phyloP scores from a whole-genome alignment of 495 filamentous ascomycete species.

The Glarea lozoyensis region DNA sequence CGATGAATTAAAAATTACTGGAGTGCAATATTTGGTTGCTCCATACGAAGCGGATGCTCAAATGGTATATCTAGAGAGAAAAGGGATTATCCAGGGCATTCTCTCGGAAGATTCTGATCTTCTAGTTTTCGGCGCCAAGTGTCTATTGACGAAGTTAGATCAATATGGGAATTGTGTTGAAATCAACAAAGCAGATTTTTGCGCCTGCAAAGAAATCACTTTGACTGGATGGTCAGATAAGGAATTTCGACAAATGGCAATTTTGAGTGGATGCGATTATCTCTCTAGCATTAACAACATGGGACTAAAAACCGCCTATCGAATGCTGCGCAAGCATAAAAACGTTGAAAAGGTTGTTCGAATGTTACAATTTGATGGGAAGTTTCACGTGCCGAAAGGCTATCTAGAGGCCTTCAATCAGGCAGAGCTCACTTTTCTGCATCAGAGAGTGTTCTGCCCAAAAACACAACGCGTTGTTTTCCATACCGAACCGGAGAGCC shows the following conservation, averaged over 20 bases:
- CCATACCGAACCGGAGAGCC: slow-evolving; percentile 51
- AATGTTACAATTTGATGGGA: slow-evolving; percentile 78
- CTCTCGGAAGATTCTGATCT: slow-evolving; percentile 96
- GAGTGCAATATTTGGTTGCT: slow-evolving; percentile 84
- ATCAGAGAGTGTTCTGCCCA: slow-evolving; percentile 92
- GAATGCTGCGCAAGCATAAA: slow-evolving; percentile 82
- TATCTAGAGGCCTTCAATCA: slow-evolving; percentile 72
- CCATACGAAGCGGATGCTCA: slow-evolving; percentile 98
- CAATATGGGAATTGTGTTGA: slow-evolving; percentile 89
- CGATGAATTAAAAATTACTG: slow-evolving; percentile 72
- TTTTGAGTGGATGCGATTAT: slow-evolving; percentile 97
- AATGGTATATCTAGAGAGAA: slow-evolving; percentile 82
- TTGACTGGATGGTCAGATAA: slow-evolving; percentile 85
- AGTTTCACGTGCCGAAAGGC: slow-evolving; percentile 64
- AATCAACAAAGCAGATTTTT: slow-evolving; percentile 80
- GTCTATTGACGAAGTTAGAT: slow-evolving; percentile 88
- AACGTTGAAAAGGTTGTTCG: slow-evolving; percentile 73
- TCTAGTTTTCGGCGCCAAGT: slow-evolving; percentile 86
- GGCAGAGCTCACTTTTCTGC: slow-evolving; percentile 86
- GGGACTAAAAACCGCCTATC: slow-evolving; percentile 89
- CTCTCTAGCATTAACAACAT: slow-evolving; percentile 71
- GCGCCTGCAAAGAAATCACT: slow-evolving; percentile 77
- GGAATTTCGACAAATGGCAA: slow-evolving; percentile 92
- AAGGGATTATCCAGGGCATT: slow-evolving; percentile 75
- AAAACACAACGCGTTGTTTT: slow-evolving; percentile 59